Conservation (phyloP, 257 asterid species). For the Paraleonurus japonicus region DNA sequence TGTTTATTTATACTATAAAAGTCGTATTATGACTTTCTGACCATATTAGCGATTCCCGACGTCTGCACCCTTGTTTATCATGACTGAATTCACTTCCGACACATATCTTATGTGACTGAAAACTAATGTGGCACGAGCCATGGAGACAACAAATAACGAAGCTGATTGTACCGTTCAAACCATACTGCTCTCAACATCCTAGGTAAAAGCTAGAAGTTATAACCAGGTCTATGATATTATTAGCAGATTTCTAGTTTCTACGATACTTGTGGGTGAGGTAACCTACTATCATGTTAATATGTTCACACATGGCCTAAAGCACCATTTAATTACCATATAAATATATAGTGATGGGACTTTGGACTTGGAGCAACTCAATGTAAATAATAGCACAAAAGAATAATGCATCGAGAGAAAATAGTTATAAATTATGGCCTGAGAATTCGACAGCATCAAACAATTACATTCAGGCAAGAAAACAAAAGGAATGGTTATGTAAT, state of each 20-base stretch:
- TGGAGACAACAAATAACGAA: too few species aligned
- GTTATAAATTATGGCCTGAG: neutral
- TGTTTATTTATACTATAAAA: too few species aligned
- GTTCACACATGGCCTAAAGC: neutral
- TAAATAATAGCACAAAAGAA: neutral
- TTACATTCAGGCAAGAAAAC: neutral
- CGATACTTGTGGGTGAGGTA: neutral
- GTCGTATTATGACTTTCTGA: too few species aligned
- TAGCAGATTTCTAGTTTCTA: neutral
- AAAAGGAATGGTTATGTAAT: neutral
- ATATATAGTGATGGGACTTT: neutral
- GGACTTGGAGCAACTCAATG: neutral
- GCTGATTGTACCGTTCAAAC: neutral
- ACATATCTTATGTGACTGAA: too few species aligned
- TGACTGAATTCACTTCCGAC: too few species aligned
- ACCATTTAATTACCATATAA: neutral
- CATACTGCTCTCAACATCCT: neutral
- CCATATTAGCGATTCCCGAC: too few species aligned
- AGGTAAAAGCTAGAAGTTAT: neutral
- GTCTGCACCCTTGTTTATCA: too few species aligned
- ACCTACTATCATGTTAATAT: neutral
- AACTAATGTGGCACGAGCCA: too few species aligned
- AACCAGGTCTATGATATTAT: neutral
- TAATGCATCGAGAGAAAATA: neutral
- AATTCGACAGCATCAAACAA: conserved; percentile 3